Evolutionary conservation across 2,329 filamentous ascomycete genomes (phyloP).

Genomic region (Verticillium isaacii): DNA sequence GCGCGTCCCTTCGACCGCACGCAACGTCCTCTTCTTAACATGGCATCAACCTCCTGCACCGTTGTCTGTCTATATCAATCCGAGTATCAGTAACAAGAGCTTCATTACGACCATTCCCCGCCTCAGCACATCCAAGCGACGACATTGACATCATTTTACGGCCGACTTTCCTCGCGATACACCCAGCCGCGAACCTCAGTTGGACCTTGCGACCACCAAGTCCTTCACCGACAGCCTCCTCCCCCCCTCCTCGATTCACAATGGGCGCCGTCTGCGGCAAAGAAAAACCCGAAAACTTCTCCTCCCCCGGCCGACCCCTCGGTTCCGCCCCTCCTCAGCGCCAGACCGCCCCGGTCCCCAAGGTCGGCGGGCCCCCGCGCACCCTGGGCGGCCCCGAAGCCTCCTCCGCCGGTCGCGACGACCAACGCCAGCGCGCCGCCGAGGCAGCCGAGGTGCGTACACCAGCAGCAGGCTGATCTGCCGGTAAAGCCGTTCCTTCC

Average conservation of each 20-base stretch:
- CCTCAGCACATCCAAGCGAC: too few species aligned
- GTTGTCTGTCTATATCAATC: background rate
- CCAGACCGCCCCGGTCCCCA: slow-evolving; percentile 46
- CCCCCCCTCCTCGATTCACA: slow-evolving; percentile 10
- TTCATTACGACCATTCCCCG: too few species aligned
- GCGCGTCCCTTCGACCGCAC: background rate
- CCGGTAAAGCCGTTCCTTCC: too few species aligned
- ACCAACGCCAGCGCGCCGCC: slow-evolving; percentile 70
- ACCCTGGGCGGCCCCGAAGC: slow-evolving; percentile 53
- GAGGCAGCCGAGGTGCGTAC: slow-evolving; percentile 75
- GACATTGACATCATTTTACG: background rate
- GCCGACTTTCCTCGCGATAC: background rate
- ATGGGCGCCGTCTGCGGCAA: slow-evolving; percentile 92
- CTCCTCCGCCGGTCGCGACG: slow-evolving; percentile 31
- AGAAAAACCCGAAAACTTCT: slow-evolving; percentile 65
- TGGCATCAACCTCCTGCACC: background rate
- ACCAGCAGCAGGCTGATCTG: too few species aligned
- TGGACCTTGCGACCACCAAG: background rate
- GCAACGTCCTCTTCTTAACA: background rate
- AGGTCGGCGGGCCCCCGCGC: slow-evolving; percentile 51
- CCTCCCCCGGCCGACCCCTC: slow-evolving; percentile 67
- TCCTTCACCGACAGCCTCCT: background rate
- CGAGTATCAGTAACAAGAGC: too few species aligned
- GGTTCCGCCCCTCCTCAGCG: slow-evolving; percentile 49
- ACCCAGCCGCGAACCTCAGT: background rate